phyloP scores from a whole-genome alignment of 257 asterid species.

The Nyctanthes arbortristis region DNA sequence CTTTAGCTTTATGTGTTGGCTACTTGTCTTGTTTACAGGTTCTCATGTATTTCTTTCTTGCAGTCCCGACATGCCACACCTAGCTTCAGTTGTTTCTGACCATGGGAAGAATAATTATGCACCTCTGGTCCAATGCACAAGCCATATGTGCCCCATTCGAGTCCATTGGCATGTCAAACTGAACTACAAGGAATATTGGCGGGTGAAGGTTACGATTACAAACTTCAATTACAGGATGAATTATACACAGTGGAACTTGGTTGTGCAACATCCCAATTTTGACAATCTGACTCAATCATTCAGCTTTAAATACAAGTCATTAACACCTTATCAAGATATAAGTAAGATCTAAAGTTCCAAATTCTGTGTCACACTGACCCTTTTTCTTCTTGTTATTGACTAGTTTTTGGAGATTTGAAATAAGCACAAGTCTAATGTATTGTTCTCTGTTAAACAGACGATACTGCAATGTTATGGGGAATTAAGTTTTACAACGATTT shows the following conservation, averaged over 20 bases:
- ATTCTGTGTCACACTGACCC: background rate
- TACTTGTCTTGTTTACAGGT: background rate
- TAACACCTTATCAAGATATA: conserved; percentile 52
- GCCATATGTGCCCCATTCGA: conserved; percentile 68
- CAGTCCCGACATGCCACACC: conserved; percentile 53
- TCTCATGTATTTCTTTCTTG: conserved; percentile 4
- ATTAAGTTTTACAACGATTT: conserved; percentile 59
- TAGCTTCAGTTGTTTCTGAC: conserved; percentile 56
- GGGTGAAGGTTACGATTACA: conserved; percentile 55
- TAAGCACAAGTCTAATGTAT: conserved; percentile 7
- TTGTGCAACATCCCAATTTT: conserved; percentile 60
- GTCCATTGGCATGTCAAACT: conserved; percentile 68
- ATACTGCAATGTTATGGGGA: conserved; percentile 70
- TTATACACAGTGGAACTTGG: conserved; percentile 60
- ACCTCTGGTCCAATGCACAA: conserved; percentile 61
- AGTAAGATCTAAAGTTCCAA: conserved; percentile 35
- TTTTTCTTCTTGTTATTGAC: background rate
- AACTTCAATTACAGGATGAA: conserved; percentile 65
- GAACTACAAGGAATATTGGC: conserved; percentile 67
- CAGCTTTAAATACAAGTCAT: conserved; percentile 69
- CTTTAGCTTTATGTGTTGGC: background rate
- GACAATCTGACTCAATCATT: conserved; percentile 57
- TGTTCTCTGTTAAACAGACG: conserved; percentile 35
- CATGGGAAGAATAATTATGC: conserved; percentile 36
- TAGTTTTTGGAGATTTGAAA: background rate